Evolutionary conservation across 805 yeast species (phyloP), one percentile per base, ranked within the genome.

Genomic region (Candida ascalaphidarum): DNA sequence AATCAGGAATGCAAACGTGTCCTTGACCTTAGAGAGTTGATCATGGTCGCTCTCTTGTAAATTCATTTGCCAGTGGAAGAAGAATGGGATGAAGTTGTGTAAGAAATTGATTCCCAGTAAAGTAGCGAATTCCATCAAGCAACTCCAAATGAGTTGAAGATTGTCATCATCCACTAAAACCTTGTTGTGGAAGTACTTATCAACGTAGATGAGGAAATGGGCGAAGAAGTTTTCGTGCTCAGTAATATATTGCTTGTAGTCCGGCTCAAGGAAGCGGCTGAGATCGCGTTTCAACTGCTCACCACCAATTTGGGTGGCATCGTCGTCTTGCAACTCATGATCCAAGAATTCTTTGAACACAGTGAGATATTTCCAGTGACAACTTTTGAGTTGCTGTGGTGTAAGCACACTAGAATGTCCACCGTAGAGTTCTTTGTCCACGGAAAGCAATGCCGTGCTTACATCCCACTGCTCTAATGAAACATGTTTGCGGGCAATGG

Each of bases 71-170:
- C 75, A 71, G 31, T 56, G 58, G 31, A 55, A 55, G 35, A 68
- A 61, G 36, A 58, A 66, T 3, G 73, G 66, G 3, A 71, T 32
- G 26, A 59, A 63, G 35, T 68, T 67, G 33, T 48, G 57, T 14
- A 67, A 40, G 15, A 68, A 61, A 38, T 71, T 71, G 27, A 69
- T 46, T 1, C 77, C 78, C 29, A 60, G 60, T 16, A 51, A 52
- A 6, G 18, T 7, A 6, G 18, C 6, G 8, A 17, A 17, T n/a
- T n/a, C n/a, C n/a, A n/a, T n/a, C n/a, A n/a, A n/a, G 22, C 11
- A 6, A n/a, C n/a, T n/a, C n/a, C n/a, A n/a, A n/a, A n/a, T n/a
- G n/a, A n/a, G n/a, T n/a, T n/a, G n/a, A n/a, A n/a, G n/a, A 8
- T 41, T 31, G 13, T 52, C 31, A 31, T 36, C 25, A 23, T 36